Conservation (phyloP, 108 stramenopile species). For the Nitzschia inconspicua region DNA sequence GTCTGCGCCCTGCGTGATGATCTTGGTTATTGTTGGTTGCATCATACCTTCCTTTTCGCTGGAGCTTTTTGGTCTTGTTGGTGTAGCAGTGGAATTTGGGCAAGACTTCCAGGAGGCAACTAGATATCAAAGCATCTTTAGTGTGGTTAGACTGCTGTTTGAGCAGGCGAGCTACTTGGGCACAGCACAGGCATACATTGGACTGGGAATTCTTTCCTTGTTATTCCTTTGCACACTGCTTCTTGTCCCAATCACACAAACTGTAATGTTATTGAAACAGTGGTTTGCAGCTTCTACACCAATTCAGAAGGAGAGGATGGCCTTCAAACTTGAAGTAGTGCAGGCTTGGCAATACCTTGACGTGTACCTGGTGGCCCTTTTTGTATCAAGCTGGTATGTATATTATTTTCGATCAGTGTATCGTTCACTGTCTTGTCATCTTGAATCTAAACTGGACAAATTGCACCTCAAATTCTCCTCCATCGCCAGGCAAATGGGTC, state of each 20-base stretch:
- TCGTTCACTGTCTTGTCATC: too few species aligned
- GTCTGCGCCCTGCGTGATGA: constrained; percentile 16
- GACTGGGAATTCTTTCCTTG: constrained; percentile 59
- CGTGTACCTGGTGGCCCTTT: constrained; percentile 66
- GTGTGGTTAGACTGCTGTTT: constrained; percentile 54
- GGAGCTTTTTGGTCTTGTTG: constrained; percentile 67
- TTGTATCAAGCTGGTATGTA: constrained; percentile 64
- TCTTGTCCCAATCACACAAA: constrained; percentile 68
- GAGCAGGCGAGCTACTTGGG: constrained; percentile 64
- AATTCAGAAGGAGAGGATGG: constrained; percentile 9
- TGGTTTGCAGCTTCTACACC: constrained; percentile 53
- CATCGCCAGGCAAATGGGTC: constrained; percentile 56
- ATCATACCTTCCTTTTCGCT: constrained; percentile 51
- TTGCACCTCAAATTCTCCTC: not conserved
- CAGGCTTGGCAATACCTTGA: constrained; percentile 85
- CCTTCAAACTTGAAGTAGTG: constrained; percentile 48
- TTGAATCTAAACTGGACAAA: too few species aligned
- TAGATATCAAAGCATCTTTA: constrained; percentile 52
- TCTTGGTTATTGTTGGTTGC: constrained; percentile 58
- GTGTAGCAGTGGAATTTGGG: constrained; percentile 70
- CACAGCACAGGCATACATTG: constrained; percentile 45
- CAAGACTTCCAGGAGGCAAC: constrained; percentile 62
- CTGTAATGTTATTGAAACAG: constrained; percentile 30
- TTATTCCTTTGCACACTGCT: constrained; percentile 62
- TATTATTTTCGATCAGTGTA: too few species aligned